Base-by-base conservation (phyloP, 306 rosid species). In the Cucurbita pepo region DNA sequence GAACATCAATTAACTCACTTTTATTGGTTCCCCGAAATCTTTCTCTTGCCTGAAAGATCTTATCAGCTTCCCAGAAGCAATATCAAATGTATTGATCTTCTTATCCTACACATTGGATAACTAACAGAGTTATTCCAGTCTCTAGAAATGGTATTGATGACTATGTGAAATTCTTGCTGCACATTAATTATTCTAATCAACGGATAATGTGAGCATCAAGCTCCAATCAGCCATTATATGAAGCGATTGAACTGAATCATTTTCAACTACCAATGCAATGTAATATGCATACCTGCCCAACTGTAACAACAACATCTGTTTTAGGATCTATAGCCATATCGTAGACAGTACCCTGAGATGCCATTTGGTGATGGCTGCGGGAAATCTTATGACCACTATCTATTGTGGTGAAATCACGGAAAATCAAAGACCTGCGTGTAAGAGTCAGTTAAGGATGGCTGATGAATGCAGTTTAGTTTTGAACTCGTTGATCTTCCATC, bases 241-340 rank as follows among this genome's bases (percentile, higher is more conserved):
- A 40, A 34, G 11, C 1, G 16, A 51, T 70, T 52, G 22, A 70
- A 8, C 8, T 40, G 15, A 50, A 37, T 37, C 40, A 4, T 48
- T 71, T 71, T 63, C 69, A 22, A 25, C 73, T 67, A 67, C 56
- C 71, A 67, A 6, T 47, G 43, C 43, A 47, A 21, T 67, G 36
- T 7, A 21, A 21, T 56, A 67, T 67, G 65, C 72, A 82, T 75
- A 90, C 96, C 96, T 86, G 92, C 77, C 96, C 90, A 79, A 82
- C 90, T 55, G 96, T 90, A 69, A 90, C 85, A 55, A 81, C 87
- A 75, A 79, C 77, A 50, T 84, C 88, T 69, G 69, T 45, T 73
- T 79, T 76, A 72, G 79, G 82, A 81, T 90, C 90, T 73, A 87
- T 77, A 73, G 86, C 89, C 96, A 90, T 85, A 82, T 87, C 92